Base-by-base conservation (phyloP, 2,329 filamentous ascomycete genomes). In the Parascedosporium putredinis region DNA sequence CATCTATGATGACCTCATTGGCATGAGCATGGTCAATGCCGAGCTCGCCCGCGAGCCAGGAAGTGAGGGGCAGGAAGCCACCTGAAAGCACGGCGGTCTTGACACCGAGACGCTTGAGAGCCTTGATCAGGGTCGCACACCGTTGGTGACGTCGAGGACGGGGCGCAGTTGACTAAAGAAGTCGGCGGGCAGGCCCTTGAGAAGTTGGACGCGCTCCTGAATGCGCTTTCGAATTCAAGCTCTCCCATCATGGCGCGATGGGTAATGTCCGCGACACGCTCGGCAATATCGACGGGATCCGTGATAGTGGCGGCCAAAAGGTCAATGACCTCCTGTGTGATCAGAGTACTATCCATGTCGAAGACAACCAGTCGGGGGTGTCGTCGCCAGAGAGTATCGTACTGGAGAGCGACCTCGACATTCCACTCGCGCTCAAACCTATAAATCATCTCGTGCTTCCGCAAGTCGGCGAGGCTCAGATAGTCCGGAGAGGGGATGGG, bases 291-390 rank as follows among this genome's bases (percentile, higher is more conserved):
- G 2, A 78, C 67, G 61, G 76, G 70, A 66, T 86, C 70, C 45
- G 68, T 73, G 59, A 95, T 80, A 33, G 85, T 85, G 49, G 85
- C 82, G 3, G 93, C 93, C 51, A 98, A 83, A 59, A 97, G 83
- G 65, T 98, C 93, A 62, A 98, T 97, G 53, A 96, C 90, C 70
- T 98, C 93, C 65, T 98, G 90, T 49, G 91, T 86, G 63, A 98
- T 97, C 53, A 98, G 77, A 0, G 93, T 98, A 65, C 86, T 93
- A 70, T 98, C 93, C 93, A 98, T 98, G 66, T 98, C 93, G 61
- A 98, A 98, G 27, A 96, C 88, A 3, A 91, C 89, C 9, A 97
- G 74, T 7, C 91, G 80, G 56, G 90, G 90, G 66, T 94, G 80
- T 24, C 84, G 78, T 52, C 88, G 75, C 72, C 84, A 88, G 27